Evolutionary conservation across 768 basidiomycete genomes (phyloP).

Genomic region (Mrakia frigida): DNA sequence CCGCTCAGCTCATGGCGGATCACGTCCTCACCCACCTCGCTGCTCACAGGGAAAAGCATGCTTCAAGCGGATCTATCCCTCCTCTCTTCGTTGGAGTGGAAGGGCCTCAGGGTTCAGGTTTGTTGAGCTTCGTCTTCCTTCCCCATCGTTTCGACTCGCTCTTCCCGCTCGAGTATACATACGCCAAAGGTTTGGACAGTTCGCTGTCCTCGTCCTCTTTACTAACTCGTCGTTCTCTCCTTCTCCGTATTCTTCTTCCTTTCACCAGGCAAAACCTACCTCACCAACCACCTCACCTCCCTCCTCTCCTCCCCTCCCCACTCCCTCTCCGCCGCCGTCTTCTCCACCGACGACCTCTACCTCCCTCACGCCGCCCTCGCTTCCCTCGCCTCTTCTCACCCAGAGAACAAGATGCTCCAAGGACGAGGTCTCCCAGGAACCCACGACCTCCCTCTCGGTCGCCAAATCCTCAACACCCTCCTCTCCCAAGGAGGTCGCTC

Average conservation of each 20-base stretch:
- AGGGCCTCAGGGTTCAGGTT: constrained; percentile 89
- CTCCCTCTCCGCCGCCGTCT: constrained; percentile 27
- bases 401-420: constrained; percentile 33
- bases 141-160: neutral
- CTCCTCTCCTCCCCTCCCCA: constrained; percentile 39
- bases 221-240: too few species aligned
- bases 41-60: constrained; percentile 28
- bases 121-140: constrained; percentile 41
- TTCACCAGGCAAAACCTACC: constrained; percentile 67
- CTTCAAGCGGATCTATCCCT: constrained; percentile 21
- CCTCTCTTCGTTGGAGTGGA: constrained; percentile 84
- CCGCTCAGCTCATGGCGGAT: constrained; percentile 23
- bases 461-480: constrained; percentile 18
- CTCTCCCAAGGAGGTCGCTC: neutral
- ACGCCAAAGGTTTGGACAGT: too few species aligned
- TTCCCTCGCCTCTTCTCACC: constrained; percentile 23
- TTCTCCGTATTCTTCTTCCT: neutral
- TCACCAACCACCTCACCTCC: constrained; percentile 57
- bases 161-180: too few species aligned
- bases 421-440: constrained; percentile 37
- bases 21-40: constrained; percentile 14
- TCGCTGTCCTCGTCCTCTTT: too few species aligned
- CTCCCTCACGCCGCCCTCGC: constrained; percentile 31
- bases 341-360: constrained; percentile 36
- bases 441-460: constrained; percentile 33